Evolutionary conservation across 192 early-diverging fungal species (phyloP).

Genomic region (Coemansia biformis): DNA sequence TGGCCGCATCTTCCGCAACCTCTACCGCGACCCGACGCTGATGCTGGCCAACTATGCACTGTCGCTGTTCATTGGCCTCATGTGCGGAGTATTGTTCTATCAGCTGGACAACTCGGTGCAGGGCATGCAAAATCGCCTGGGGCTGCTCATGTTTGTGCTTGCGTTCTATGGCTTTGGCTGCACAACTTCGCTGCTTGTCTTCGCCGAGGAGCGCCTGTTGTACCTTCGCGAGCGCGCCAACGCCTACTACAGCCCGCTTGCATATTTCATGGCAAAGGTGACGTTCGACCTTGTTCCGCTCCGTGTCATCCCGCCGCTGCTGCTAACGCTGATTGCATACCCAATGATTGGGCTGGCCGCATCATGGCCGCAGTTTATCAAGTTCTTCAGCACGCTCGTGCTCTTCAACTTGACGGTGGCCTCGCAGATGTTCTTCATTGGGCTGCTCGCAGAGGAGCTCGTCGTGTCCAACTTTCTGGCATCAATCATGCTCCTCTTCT

Average conservation of each 20-base stretch:
- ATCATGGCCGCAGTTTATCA: constrained; percentile 57
- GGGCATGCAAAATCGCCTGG: constrained; percentile 49
- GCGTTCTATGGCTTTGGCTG: constrained; percentile 54
- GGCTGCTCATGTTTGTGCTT: constrained; percentile 45
- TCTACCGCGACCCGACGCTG: constrained; percentile 35
- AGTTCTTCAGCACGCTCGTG: constrained; percentile 71
- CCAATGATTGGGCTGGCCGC: constrained; percentile 77
- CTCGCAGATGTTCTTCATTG: constrained; percentile 67
- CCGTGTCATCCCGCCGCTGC: constrained; percentile 72
- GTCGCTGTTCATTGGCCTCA: constrained; percentile 36
- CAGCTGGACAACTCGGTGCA: constrained; percentile 43
- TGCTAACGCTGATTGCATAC: constrained; percentile 78
- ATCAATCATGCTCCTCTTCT: constrained; percentile 79
- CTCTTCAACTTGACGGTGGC: constrained; percentile 78
- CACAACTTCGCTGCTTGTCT: constrained; percentile 51
- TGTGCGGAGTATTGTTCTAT: constrained; percentile 54
- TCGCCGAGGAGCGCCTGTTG: constrained; percentile 45
- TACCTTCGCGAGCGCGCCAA: constrained; percentile 58
- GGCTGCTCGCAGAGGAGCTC: constrained; percentile 66
- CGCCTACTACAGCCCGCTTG: constrained; percentile 56
- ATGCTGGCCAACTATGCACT: constrained; percentile 42
- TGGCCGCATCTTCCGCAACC: constrained; percentile 43
- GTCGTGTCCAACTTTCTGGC: constrained; percentile 72
- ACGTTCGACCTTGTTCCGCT: constrained; percentile 61
- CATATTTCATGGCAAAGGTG: constrained; percentile 61